Base-by-base conservation (phyloP, 2,329 filamentous ascomycete species). In the Paramyrothecium roridum region DNA sequence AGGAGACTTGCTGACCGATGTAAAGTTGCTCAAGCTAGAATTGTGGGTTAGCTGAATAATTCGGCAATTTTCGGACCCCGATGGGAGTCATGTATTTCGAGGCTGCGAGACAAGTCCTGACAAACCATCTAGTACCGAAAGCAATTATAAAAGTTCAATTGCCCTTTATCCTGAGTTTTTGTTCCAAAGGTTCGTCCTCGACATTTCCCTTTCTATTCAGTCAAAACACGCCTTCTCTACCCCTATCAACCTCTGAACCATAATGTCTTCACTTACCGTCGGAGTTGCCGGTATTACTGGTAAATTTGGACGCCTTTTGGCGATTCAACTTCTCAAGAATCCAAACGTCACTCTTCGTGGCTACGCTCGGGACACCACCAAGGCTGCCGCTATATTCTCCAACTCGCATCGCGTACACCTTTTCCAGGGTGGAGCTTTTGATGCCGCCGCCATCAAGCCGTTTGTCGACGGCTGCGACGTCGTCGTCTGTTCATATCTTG, bases 401-500 rank as follows among this genome's bases (percentile, higher is more conserved):
- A 13, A 43, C 12, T 6, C 4, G 10, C 37, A 6, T 13, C 37
- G 37, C 6, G 6, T 43, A 6, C 4, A 3, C 37, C 6, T 43
- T 13, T 43, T 7, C 37, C 6, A 6, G 4, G 12, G 6, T 4
- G 4, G 4, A 6, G 4, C 37, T 19, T 7, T 13, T 13, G 37
- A 43, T 13, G 12, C 12, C n/a, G 37, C 37, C 13, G 12, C 37
- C 6, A 6, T 43, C 37, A 6, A 13, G 4, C 6, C 4, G 7
- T 6, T 13, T 13, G 4, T 43, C 4, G 4, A 13, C 12, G 67
- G 67, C 16, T 67, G 64, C 58, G 65, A 74, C 48, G 68, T 75
- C 1, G 63, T 72, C 21, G 63, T 77, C 20, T 76, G 73, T 63
- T 69, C 66, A 56, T 77, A 77, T 54, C 64, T 75, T 0, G 74